Percentiles rank a stretch among this genome's conserved stretches.
These are phyloP conservation scores for Termitomyces sp. DNA, from an alignment of 768 basidiomycete species.

Conservation along the genomic window DNA sequence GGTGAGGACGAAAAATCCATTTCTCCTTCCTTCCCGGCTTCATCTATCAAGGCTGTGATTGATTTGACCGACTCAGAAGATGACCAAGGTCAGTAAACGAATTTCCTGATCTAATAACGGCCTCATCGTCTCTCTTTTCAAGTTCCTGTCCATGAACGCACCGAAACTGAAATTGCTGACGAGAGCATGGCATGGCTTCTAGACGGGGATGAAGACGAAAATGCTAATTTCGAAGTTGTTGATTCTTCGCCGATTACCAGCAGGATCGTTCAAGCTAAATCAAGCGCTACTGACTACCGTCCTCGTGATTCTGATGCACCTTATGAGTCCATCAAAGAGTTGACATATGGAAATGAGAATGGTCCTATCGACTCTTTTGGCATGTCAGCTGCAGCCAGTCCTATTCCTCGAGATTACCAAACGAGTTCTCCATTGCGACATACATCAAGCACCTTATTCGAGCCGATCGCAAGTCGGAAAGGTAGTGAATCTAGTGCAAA, in stretches of 20 bases:
- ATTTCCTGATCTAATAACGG: neutral
- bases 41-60: conserved; percentile 6
- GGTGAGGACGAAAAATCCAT: neutral
- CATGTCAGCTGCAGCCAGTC: conserved; percentile 3
- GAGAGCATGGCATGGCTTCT: conserved; percentile 60
- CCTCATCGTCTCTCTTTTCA: neutral
- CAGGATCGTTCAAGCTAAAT: neutral
- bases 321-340: conserved; percentile 14
- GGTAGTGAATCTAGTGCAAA: neutral
- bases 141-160: neutral
- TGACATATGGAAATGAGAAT: conserved; percentile 3
- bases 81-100: neutral
- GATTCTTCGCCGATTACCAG: conserved; percentile 39
- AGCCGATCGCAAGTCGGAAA: conserved; percentile 1
- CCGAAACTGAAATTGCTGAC: neutral
- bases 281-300: neutral
- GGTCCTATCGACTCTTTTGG: conserved; percentile 20
- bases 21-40: neutral
- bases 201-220: conserved; percentile 63
- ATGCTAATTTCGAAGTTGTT: conserved; percentile 45
- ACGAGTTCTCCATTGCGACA: conserved; percentile 8
- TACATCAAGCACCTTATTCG: conserved; percentile 12
- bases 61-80: conserved; percentile 8
- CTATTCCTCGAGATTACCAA: neutral
- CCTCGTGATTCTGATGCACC: conserved; percentile 5